Conservation (phyloP, 495 filamentous ascomycete species). For the Pyronema omphalodes region DNA sequence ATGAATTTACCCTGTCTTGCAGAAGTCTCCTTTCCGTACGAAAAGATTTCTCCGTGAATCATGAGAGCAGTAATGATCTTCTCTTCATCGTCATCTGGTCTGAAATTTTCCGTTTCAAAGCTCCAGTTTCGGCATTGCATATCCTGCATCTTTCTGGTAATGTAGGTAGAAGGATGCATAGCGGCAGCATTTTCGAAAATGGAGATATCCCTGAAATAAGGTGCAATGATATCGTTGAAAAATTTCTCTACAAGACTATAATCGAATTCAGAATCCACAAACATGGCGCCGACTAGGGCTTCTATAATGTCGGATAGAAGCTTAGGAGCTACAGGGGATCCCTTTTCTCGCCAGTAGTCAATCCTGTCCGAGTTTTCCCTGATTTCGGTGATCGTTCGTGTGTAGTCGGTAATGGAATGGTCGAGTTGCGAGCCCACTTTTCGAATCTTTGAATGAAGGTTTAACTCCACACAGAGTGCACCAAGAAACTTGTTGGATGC, state of each 20-base stretch:
- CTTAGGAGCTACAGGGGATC: constrained; percentile 52
- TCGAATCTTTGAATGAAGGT: constrained; percentile 56
- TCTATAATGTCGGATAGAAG: constrained; percentile 78
- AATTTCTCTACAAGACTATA: constrained; percentile 56
- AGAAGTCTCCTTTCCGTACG: constrained; percentile 41
- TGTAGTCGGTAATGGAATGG: constrained; percentile 49
- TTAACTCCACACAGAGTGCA: constrained; percentile 55
- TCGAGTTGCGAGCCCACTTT: constrained; percentile 40
- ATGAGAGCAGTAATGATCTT: constrained; percentile 53
- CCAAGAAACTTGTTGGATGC: constrained; percentile 92
- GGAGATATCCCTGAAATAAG: constrained; percentile 73
- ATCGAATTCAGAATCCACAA: constrained; percentile 76
- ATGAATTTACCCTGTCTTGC: constrained; percentile 53
- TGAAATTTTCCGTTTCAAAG: constrained; percentile 23
- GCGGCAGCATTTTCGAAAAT: constrained; percentile 53
- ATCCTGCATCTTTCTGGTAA: constrained; percentile 28
- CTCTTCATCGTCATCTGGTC: constrained; percentile 27
- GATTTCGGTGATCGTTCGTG: constrained; percentile 43
- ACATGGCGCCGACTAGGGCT: constrained; percentile 74
- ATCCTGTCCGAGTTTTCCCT: constrained; percentile 29
- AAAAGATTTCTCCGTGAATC: constrained; percentile 52
- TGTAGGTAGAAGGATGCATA: constrained; percentile 52
- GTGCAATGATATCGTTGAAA: constrained; percentile 50
- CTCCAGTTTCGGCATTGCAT: constrained; percentile 34
- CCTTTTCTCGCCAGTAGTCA: constrained; percentile 61